phyloP scores from a whole-genome alignment of 1,139 yeast genomes.

The Saccharomyces hybrid region DNA sequence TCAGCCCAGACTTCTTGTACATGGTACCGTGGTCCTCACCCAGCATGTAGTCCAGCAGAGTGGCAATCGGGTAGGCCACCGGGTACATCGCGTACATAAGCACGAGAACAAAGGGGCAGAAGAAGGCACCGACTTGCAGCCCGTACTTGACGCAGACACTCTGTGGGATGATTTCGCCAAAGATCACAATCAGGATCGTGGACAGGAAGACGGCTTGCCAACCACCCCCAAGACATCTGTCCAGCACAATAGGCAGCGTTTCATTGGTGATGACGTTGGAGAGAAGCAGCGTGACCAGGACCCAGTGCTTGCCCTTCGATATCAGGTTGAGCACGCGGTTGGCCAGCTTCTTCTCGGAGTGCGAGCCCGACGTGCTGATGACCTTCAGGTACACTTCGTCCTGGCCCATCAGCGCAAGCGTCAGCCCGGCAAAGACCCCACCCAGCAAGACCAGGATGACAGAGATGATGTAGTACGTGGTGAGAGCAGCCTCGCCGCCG shows the following conservation, averaged over 20 bases:
- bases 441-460: constrained; percentile 72
- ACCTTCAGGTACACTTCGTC: constrained; percentile 85
- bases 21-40: constrained; percentile 97
- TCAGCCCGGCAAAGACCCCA: constrained; percentile 93
- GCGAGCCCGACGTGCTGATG: constrained; percentile 44
- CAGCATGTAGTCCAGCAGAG: constrained; percentile 66
- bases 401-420: constrained; percentile 94
- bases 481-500: constrained; percentile 5
- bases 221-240: constrained; percentile 91
- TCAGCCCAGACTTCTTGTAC: constrained; percentile 85
- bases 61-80: constrained; percentile 83
- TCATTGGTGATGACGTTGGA: constrained; percentile 92
- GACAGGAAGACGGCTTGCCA: constrained; percentile 94
- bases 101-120: constrained; percentile 76
- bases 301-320: constrained; percentile 91
- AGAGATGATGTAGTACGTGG: constrained; percentile 43
- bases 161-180: constrained; percentile 96
- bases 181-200: constrained; percentile 84
- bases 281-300: constrained; percentile 79
- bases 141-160: constrained; percentile 90
- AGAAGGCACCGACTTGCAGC: constrained; percentile 79
- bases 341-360: constrained; percentile 62
- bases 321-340: constrained; percentile 62
- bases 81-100: constrained; percentile 91
- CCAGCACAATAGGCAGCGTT: constrained; percentile 87